Evolutionary conservation across 2,329 filamentous ascomycete species (phyloP).

Genomic region (Thyridium curvatum): DNA sequence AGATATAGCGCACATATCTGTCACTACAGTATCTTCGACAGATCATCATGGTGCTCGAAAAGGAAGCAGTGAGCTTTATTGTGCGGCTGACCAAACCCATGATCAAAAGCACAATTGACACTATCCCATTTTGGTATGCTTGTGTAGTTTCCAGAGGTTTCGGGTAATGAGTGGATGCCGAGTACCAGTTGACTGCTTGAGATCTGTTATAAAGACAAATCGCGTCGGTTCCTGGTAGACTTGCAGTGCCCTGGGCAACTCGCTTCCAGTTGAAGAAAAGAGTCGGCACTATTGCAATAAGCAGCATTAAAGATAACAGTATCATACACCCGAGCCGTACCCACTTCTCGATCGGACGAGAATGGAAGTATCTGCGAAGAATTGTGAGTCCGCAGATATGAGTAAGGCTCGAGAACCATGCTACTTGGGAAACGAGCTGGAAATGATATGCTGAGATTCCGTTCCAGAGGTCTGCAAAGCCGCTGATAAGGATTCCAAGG

Average conservation of each 20-base stretch:
- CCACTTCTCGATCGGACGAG: not conserved
- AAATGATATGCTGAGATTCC: constrained; percentile 6
- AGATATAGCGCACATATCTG: no score
- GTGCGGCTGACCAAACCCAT: no score
- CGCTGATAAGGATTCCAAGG: constrained; percentile 3
- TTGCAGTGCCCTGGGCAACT: not conserved
- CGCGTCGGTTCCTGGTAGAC: not conserved
- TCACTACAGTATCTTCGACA: no score
- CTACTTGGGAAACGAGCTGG: constrained; percentile 1
- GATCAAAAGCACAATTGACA: no score
- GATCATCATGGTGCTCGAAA: no score
- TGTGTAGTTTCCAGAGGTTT: no score
- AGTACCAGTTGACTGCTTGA: no score
- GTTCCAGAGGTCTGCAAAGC: constrained; percentile 1
- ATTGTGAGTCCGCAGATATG: constrained; percentile 4
- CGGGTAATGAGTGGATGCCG: no score
- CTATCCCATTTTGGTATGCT: no score
- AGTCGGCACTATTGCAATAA: constrained; percentile 1
- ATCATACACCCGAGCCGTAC: constrained; percentile 3
- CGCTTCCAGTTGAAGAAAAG: constrained; percentile 5
- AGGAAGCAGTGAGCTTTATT: no score
- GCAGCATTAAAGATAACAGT: not conserved
- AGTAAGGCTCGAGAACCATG: constrained; percentile 6
- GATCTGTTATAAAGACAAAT: not conserved
- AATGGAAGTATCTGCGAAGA: constrained; percentile 1